These are phyloP conservation scores for Kuraishia capsulata DNA, from an alignment of 805 yeast species.

Conservation along the genomic window DNA sequence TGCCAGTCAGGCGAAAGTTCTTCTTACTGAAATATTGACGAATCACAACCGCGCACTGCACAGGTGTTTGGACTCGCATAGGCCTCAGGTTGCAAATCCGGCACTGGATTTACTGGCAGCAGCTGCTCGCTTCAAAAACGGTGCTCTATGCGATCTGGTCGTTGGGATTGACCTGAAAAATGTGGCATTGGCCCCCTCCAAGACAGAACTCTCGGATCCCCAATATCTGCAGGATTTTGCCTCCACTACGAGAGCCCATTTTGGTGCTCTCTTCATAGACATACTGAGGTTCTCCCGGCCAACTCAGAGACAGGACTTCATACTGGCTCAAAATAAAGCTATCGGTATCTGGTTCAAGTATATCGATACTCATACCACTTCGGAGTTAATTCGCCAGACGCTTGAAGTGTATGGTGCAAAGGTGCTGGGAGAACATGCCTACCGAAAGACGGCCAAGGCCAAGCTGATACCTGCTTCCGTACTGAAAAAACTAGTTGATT, in stretches of 20 bases:
- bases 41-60: constrained; percentile 56
- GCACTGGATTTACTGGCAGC: constrained; percentile 46
- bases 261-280: constrained; percentile 53
- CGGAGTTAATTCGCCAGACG: constrained; percentile 27
- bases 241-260: constrained; percentile 44
- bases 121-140: constrained; percentile 39
- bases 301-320: constrained; percentile 53
- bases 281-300: constrained; percentile 42
- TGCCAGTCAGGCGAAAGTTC: constrained; percentile 9
- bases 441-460: constrained; percentile 56
- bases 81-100: constrained; percentile 54
- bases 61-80: constrained; percentile 51
- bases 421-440: constrained; percentile 50
- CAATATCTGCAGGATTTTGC: constrained; percentile 23
- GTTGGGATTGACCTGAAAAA: constrained; percentile 56
- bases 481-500: background rate
- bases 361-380: constrained; percentile 44
- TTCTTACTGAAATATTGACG: constrained; percentile 41
- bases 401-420: constrained; percentile 37
- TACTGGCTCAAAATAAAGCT: constrained; percentile 47
- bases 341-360: constrained; percentile 62
- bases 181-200: constrained; percentile 51
- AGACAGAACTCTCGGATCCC: constrained; percentile 31
- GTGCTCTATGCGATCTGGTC: constrained; percentile 46
- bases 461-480: constrained; percentile 35